Evolutionary conservation across 495 filamentous ascomycete genomes (phyloP).

Genomic region (Neurospora sp.): DNA sequence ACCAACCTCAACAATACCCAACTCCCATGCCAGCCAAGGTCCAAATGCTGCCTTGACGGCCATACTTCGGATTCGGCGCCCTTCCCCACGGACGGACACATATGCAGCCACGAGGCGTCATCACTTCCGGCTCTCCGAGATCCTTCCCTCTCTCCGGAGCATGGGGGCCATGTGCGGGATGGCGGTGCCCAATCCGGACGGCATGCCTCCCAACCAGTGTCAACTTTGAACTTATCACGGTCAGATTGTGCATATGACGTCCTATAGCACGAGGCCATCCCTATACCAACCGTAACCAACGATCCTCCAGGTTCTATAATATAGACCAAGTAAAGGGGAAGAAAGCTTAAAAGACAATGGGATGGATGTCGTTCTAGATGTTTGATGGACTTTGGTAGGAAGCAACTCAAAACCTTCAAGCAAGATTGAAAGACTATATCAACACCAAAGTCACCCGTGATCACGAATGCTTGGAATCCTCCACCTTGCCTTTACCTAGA

Average conservation of each 20-base stretch:
- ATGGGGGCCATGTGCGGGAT: not conserved
- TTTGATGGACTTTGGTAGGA: not conserved
- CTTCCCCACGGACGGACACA: not conserved
- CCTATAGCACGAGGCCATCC: not conserved
- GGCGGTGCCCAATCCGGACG: not conserved
- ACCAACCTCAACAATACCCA: not conserved
- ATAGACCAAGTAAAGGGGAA: not conserved
- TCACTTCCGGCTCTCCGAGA: slow-evolving; percentile 10
- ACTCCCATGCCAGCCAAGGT: not conserved
- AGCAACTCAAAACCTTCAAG: not conserved
- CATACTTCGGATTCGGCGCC: not conserved
- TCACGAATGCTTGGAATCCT: not conserved
- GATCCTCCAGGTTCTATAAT: not conserved
- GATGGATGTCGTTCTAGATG: not conserved
- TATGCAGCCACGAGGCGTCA: not conserved
- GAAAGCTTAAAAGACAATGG: not conserved
- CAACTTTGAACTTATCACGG: not conserved
- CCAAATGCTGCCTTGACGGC: not conserved
- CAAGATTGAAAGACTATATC: not conserved
- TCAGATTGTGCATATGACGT: not conserved
- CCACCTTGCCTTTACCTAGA: not conserved
- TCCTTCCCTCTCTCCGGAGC: slow-evolving; percentile 11
- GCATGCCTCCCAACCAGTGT: not conserved
- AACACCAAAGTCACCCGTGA: not conserved
- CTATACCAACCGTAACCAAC: not conserved